These are phyloP conservation scores for Styphnolobium japonicum DNA, from an alignment of 306 rosid genomes.

Conservation along the genomic window DNA sequence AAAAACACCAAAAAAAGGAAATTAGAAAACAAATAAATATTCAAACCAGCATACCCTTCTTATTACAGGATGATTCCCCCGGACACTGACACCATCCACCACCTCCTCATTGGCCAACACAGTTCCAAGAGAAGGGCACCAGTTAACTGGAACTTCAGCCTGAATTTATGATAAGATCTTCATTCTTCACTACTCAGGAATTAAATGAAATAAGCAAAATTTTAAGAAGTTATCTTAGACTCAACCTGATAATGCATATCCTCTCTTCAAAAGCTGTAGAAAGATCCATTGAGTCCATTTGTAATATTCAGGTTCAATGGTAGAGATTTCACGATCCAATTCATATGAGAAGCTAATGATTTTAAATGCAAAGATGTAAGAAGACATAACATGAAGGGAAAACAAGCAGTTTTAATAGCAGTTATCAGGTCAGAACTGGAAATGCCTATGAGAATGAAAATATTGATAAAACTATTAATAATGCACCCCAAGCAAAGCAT, in stretches of 20 bases:
- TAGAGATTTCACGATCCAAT: slow-evolving; percentile 96
- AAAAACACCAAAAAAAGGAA: no score
- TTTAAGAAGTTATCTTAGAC: slow-evolving; percentile 17
- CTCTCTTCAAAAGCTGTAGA: slow-evolving; percentile 90
- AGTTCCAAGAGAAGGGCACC: slow-evolving; percentile 99
- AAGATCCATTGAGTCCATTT: slow-evolving; percentile 99
- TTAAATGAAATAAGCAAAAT: slow-evolving; percentile 7
- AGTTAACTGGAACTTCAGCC: slow-evolving; percentile 99
- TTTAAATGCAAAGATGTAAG: slow-evolving; percentile 64
- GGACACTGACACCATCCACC: slow-evolving; percentile 91
- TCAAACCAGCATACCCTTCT: slow-evolving; percentile 66
- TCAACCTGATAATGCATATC: slow-evolving; percentile 92
- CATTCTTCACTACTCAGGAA: slow-evolving; percentile 6
- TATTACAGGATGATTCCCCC: slow-evolving; percentile 93
- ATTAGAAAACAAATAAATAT: slow-evolving; percentile 10
- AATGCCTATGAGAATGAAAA: background rate
- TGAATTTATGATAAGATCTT: slow-evolving; percentile 31
- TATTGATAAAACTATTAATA: background rate
- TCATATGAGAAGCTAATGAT: slow-evolving; percentile 93
- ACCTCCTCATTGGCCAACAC: slow-evolving; percentile 99
- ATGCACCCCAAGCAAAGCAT: background rate
- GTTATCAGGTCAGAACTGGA: background rate
- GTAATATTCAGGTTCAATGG: slow-evolving; percentile 88
- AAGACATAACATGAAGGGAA: slow-evolving; percentile 27
- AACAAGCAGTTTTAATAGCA: slow-evolving; percentile 19